phyloP scores from a whole-genome alignment of 768 basidiomycete species.

The Mycena filopes region DNA sequence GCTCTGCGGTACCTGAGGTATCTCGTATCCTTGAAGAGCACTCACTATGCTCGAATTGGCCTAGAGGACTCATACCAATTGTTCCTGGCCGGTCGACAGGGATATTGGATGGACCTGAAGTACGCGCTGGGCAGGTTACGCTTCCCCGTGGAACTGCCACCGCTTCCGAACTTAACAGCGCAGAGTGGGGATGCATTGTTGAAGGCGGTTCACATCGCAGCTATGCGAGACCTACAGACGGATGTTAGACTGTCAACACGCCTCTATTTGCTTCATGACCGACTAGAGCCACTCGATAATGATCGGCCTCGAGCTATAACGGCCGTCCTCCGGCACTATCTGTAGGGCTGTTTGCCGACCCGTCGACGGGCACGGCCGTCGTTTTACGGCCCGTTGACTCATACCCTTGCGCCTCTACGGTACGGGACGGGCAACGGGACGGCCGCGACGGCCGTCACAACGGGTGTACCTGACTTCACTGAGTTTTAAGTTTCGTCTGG shows the following conservation, averaged over 20 bases:
- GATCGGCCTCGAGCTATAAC: background rate
- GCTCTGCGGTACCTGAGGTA: constrained; percentile 26
- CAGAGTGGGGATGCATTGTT: too few relatives aligned
- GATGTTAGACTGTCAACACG: background rate
- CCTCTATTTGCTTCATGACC: background rate
- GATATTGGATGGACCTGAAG: constrained; percentile 4
- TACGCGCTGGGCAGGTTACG: background rate
- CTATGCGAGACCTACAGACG: background rate
- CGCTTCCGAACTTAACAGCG: too few relatives aligned
- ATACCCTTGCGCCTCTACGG: too few relatives aligned
- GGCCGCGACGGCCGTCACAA: too few relatives aligned
- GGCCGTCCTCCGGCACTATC: background rate
- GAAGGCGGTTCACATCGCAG: background rate
- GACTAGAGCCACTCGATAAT: background rate
- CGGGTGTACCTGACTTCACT: too few relatives aligned
- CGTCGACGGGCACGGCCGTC: too few relatives aligned
- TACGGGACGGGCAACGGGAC: too few relatives aligned
- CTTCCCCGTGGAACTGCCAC: too few relatives aligned
- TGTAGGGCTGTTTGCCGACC: too few relatives aligned
- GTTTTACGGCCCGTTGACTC: too few relatives aligned
- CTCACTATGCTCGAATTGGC: background rate
- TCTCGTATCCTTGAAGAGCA: background rate
- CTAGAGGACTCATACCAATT: background rate
- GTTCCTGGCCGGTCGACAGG: background rate
- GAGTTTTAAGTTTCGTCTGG: too few relatives aligned